Percentiles rank a stretch among this genome's conserved stretches.
Evolutionary conservation across 179 eudicot genomes (phyloP).

Genomic region (Monotropa hypopitys): DNA sequence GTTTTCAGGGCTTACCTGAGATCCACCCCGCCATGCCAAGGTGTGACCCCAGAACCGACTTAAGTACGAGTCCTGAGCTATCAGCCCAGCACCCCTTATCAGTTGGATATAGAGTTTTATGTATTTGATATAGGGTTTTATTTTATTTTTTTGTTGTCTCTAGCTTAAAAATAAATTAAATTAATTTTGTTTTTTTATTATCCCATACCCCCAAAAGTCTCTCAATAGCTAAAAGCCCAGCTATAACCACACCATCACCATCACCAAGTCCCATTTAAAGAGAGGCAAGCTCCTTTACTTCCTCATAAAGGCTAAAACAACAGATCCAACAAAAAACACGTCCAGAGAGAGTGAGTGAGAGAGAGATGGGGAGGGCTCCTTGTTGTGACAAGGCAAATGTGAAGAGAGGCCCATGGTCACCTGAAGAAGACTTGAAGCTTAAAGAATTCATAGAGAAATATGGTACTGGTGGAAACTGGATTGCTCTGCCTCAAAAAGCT

Average conservation of each 20-base stretch:
- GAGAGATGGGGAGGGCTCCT: constrained; percentile 44
- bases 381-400: constrained; percentile 39
- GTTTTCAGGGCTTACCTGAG: too few species aligned
- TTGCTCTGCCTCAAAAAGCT: constrained; percentile 38
- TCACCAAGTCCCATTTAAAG: constrained; percentile 3
- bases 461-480: constrained; percentile 48
- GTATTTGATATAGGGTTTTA: not conserved
- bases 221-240: not conserved
- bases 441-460: constrained; percentile 25
- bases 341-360: not conserved
- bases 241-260: not conserved
- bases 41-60: too few species aligned
- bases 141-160: not conserved
- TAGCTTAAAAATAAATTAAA: not conserved
- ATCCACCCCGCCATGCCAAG: too few species aligned
- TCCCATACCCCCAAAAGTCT: not conserved
- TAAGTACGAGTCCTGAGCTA: too few species aligned
- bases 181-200: not conserved
- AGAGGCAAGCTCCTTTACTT: not conserved
- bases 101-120: not conserved
- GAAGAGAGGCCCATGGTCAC: constrained; percentile 53
- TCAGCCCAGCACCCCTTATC: too few species aligned
- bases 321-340: not conserved
- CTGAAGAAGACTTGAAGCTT: constrained; percentile 44
- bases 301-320: not conserved